Evolutionary conservation across 257 asterid genomes (phyloP).

Genomic region (Salvia splendens): DNA sequence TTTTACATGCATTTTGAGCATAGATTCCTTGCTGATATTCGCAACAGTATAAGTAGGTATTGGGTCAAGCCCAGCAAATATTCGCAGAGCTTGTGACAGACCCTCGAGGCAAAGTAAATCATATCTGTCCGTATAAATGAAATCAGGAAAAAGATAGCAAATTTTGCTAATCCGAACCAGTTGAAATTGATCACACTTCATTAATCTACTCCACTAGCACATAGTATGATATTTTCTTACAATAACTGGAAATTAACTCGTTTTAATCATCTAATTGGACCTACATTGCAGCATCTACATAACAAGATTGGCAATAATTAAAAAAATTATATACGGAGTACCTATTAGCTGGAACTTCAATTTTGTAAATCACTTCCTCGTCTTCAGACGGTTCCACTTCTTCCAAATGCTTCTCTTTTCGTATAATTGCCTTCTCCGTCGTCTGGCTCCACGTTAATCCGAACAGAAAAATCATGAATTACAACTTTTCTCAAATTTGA

Average conservation of each 20-base stretch:
- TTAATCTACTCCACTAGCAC: not conserved
- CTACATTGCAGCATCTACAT: conserved; percentile 14
- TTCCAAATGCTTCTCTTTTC: conserved; percentile 89
- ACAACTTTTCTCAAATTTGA: not conserved
- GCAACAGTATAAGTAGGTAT: conserved; percentile 67
- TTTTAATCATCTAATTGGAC: not conserved
- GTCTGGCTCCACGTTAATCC: conserved; percentile 50
- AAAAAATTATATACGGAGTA: conserved; percentile 26
- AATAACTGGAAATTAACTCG: not conserved
- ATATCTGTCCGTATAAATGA: conserved; percentile 52
- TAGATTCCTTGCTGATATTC: conserved; percentile 49
- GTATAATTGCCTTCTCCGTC: conserved; percentile 82
- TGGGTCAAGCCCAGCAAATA: conserved; percentile 70
- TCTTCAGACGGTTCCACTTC: conserved; percentile 68
- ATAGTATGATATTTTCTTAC: not conserved
- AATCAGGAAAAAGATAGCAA: conserved; percentile 2
- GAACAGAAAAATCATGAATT: not conserved
- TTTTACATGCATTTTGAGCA: conserved; percentile 75
- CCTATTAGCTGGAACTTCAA: conserved; percentile 97
- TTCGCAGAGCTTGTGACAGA: conserved; percentile 81
- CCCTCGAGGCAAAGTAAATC: conserved; percentile 99
- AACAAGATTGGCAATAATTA: not conserved
- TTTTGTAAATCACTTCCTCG: conserved; percentile 86
- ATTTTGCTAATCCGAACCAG: conserved; percentile 10
- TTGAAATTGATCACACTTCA: not conserved